These are phyloP conservation scores for Pythium scleroteichum DNA, from an alignment of 352 stramenopile genomes.

Conservation along the genomic window DNA sequence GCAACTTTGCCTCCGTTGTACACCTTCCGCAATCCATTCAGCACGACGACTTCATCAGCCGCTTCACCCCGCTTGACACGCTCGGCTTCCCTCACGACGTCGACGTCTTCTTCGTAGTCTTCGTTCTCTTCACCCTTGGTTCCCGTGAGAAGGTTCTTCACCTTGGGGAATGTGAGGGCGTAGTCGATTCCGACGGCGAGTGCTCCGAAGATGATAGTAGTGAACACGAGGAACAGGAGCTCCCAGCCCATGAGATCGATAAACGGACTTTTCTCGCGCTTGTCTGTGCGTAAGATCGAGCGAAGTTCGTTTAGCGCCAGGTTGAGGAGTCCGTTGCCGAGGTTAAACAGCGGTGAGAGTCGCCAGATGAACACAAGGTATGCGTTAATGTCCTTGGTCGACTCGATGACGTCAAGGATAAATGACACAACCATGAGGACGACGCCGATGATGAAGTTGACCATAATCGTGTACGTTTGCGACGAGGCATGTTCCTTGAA, in stretches of 20 bases:
- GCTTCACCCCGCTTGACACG: conserved; percentile 16
- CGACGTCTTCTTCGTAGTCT: conserved; percentile 20
- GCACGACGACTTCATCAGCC: conserved; percentile 42
- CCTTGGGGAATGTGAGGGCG: conserved; percentile 47
- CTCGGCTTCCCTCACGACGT: conserved; percentile 26
- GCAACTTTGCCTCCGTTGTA: conserved; percentile 84
- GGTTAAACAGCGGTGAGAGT: conserved; percentile 56
- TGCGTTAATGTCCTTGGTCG: conserved; percentile 42
- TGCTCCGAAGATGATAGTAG: conserved; percentile 42
- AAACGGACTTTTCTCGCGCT: conserved; percentile 52
- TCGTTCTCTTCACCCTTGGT: conserved; percentile 17
- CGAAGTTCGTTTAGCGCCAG: conserved; percentile 17
- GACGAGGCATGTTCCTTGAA: conserved; percentile 60
- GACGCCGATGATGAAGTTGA: conserved; percentile 65
- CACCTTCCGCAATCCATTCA: conserved; percentile 85
- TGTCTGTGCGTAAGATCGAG: conserved; percentile 29
- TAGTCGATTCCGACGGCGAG: conserved; percentile 59
- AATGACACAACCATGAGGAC: conserved; percentile 59
- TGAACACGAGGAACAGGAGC: conserved; percentile 50
- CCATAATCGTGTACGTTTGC: conserved; percentile 68
- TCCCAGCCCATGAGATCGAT: conserved; percentile 64
- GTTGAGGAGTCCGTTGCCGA: conserved; percentile 45
- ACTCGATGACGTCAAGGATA: conserved; percentile 50
- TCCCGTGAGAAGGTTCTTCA: conserved; percentile 32
- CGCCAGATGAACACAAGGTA: conserved; percentile 63